Base-by-base conservation (phyloP, 306 rosid species). In the Spatholobus suberectus region DNA sequence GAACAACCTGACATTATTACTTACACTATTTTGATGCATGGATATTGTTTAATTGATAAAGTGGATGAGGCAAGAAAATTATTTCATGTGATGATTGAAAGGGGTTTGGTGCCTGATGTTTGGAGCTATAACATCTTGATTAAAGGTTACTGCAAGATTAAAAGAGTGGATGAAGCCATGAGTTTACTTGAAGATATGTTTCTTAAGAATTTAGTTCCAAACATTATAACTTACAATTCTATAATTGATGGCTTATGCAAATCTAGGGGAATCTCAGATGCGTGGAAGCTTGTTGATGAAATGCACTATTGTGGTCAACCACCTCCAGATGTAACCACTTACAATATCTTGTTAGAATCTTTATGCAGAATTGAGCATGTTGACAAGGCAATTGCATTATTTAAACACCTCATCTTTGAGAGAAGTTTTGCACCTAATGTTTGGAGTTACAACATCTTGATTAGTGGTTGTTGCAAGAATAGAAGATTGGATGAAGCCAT, bases 91-190 rank as follows among this genome's bases (percentile, higher is more conserved):
- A 76, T 76, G 80, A 76, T 76, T 59, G 43, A 41, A 76, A 43
- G 58, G 27, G 55, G 80, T 73, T 54, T 73, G 47, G 67, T 73
- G 51, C 78, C 78, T 52, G 78, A 73, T 52, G 51, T 73, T 11
- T 76, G 80, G 80, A 38, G 80, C 32, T 76, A 76, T 41, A 76
- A 76, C 70, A 59, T 41, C n/a, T 61, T 59, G 70, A 76, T 76
- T 76, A 14, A 40, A 57, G 78, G 78, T 52, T 73, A 73, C 52
- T 73, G 78, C 78, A 52, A 52, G 66, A 18, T 34, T 8, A 24
- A 58, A 23, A 76, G 80, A 59, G 41, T 76, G 6, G 27, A 40
- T 38, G 29, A 59, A 24, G 80, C 70, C 17, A 17, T 40, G 43
- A 24, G 23, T 41, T 35, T 76, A 15, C 20, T 41, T 59, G 7